Evolutionary conservation across 179 eudicot genomes (phyloP).

Genomic region (Pouteria campechiana): DNA sequence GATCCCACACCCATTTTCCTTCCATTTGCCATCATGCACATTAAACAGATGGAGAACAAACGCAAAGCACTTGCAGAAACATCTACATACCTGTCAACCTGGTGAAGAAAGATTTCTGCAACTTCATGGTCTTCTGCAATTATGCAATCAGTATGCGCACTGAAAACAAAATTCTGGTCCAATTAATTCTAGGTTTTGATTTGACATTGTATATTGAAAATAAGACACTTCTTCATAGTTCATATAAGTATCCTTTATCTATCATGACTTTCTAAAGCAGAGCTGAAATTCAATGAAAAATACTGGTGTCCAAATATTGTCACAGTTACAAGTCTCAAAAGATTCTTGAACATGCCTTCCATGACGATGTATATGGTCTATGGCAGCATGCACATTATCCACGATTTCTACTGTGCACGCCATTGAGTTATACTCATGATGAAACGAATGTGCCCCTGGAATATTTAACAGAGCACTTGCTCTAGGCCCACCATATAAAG

Average conservation of each 20-base stretch:
- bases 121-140: slow-evolving; percentile 59
- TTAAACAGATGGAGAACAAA: too few relatives aligned
- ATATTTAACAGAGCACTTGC: slow-evolving; percentile 46
- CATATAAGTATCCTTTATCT: too few relatives aligned
- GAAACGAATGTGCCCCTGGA: slow-evolving; percentile 58
- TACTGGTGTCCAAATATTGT: not conserved
- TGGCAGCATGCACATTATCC: slow-evolving; percentile 80
- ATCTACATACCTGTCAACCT: slow-evolving; percentile 71
- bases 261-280: slow-evolving; percentile 6
- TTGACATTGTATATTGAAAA: too few relatives aligned
- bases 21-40: too few relatives aligned
- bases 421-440: slow-evolving; percentile 68
- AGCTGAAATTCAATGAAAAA: not conserved
- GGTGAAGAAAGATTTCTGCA: slow-evolving; percentile 59
- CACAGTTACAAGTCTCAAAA: not conserved
- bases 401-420: slow-evolving; percentile 93
- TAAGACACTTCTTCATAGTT: too few relatives aligned
- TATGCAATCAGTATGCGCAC: slow-evolving; percentile 90
- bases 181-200: too few relatives aligned
- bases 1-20: too few relatives aligned
- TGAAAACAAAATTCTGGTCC: slow-evolving; percentile 34
- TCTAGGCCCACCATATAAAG: slow-evolving; percentile 76
- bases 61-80: too few relatives aligned
- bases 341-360: slow-evolving; percentile 49
- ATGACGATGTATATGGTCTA: slow-evolving; percentile 78